These are phyloP conservation scores for Chaetomium olivaceum DNA, from an alignment of 2,329 filamentous ascomycete species.

Conservation along the genomic window DNA sequence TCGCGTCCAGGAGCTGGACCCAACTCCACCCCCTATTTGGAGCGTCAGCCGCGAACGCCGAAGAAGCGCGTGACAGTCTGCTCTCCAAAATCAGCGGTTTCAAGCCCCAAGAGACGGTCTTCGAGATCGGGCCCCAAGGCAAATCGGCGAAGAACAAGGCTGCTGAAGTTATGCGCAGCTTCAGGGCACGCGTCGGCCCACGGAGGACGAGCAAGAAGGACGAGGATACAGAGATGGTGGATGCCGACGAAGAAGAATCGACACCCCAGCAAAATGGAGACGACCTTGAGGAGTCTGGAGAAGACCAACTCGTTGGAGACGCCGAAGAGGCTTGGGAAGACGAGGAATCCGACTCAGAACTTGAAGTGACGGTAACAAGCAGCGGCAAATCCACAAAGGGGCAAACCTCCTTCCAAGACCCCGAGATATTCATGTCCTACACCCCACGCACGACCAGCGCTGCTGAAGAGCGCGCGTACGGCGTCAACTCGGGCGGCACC, in stretches of 20 bases:
- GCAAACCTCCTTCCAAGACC: conserved; percentile 72
- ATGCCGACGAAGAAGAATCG: conserved; percentile 31
- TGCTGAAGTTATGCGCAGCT: conserved; percentile 73
- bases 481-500: conserved; percentile 75
- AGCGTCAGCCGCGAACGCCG: conserved; percentile 62
- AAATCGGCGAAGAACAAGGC: conserved; percentile 63
- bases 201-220: conserved; percentile 46
- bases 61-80: conserved; percentile 80
- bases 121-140: conserved; percentile 75
- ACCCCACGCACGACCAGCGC: conserved; percentile 76
- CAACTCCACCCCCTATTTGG: conserved; percentile 81
- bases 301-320: conserved; percentile 39
- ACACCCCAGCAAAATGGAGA: conserved; percentile 39
- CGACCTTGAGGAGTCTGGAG: conserved; percentile 47
- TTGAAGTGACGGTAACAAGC: conserved; percentile 71
- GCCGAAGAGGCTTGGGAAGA: conserved; percentile 40
- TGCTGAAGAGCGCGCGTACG: conserved; percentile 89
- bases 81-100: conserved; percentile 85
- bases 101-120: conserved; percentile 91
- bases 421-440: conserved; percentile 96
- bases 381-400: conserved; percentile 54
- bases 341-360: conserved; percentile 56
- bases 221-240: conserved; percentile 36
- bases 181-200: conserved; percentile 68
- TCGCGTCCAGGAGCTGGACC: conserved; percentile 68